Evolutionary conservation across 345 rosid genomes (phyloP).

Genomic region (Lumnitzera littorea): DNA sequence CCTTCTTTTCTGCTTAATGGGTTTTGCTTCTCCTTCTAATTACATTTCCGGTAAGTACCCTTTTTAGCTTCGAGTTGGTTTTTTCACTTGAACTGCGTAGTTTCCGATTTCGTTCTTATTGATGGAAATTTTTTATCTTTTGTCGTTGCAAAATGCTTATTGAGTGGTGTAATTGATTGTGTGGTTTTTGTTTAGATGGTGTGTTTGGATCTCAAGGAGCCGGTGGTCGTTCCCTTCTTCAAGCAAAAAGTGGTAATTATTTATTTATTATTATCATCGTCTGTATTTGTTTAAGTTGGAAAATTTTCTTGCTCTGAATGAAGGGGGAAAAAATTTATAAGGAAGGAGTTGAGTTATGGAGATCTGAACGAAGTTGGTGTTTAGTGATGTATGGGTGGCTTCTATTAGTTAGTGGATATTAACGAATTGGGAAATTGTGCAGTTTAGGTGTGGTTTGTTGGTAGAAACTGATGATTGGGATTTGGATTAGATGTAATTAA

Average conservation of each 20-base stretch:
- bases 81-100: not conserved
- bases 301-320: too few relatives aligned
- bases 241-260: slow-evolving; percentile 33
- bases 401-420: too few relatives aligned
- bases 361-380: too few relatives aligned
- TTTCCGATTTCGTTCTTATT: not conserved
- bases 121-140: not conserved
- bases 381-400: too few relatives aligned
- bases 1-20: slow-evolving; percentile 22
- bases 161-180: not conserved
- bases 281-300: too few relatives aligned
- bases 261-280: not conserved
- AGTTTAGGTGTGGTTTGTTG: too few relatives aligned
- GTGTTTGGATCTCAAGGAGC: slow-evolving; percentile 22
- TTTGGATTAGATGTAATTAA: too few relatives aligned
- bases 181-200: slow-evolving; percentile 24
- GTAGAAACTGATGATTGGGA: too few relatives aligned
- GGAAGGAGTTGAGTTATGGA: too few relatives aligned
- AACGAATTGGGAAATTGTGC: too few relatives aligned
- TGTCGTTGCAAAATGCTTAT: not conserved
- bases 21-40: slow-evolving; percentile 24
- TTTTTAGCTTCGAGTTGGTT: not conserved
- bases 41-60: slow-evolving; percentile 28
- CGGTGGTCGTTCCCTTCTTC: slow-evolving; percentile 53
- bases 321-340: too few relatives aligned